phyloP scores from a whole-genome alignment of 139 green algal species.

The Ettlia oleoabundans region DNA sequence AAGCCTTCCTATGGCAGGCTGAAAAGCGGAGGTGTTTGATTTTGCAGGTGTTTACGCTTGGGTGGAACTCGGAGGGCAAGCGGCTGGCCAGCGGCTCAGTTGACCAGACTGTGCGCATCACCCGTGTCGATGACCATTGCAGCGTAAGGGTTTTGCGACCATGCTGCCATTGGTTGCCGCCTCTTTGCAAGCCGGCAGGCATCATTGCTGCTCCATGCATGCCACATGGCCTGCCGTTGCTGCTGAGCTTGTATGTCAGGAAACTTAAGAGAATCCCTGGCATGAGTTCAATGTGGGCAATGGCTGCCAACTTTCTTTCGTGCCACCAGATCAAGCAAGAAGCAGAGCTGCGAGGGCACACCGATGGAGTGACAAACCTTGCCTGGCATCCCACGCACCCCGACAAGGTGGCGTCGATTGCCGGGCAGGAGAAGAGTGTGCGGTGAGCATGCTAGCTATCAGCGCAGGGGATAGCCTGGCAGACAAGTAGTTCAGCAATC shows the following conservation, averaged over 20 bases:
- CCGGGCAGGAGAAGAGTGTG: conserved; percentile 31
- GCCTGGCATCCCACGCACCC: conserved; percentile 43
- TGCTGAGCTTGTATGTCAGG: not conserved
- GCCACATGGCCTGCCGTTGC: no score
- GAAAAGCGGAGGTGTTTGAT: no score
- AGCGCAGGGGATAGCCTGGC: not conserved
- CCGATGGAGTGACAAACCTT: conserved; percentile 42
- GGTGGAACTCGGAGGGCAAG: conserved; percentile 41
- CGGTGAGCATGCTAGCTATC: conserved; percentile 11
- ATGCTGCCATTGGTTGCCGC: not conserved
- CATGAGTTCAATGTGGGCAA: no score
- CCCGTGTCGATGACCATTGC: conserved; percentile 26
- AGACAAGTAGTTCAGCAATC: not conserved
- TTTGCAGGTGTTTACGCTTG: conserved; percentile 41
- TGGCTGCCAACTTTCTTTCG: not conserved
- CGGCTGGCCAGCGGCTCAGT: conserved; percentile 44
- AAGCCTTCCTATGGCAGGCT: no score
- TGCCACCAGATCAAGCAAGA: conserved; percentile 32
- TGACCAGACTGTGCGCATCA: conserved; percentile 42
- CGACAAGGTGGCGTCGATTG: conserved; percentile 42
- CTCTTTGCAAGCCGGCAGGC: not conserved
- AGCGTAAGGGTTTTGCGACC: not conserved
- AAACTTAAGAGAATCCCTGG: no score
- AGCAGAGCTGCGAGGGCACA: conserved; percentile 38
- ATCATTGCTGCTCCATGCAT: no score